Evolutionary conservation across 352 stramenopile species (phyloP), one percentile per base, ranked within the genome.

Genomic region (Globisporangium echinulatum): DNA sequence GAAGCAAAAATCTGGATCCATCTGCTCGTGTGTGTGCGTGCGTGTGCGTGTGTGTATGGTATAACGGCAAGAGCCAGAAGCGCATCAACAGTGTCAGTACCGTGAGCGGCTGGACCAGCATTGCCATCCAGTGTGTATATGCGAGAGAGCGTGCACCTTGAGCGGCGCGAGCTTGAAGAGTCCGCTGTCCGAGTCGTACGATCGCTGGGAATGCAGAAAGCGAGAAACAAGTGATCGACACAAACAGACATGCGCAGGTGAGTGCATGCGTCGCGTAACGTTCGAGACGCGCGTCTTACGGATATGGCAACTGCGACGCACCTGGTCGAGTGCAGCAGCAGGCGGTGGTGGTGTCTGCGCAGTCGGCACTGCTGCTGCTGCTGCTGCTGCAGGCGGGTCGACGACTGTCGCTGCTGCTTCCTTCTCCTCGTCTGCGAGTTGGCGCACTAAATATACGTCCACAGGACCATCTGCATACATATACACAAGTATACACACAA

Each of bases 361-460:
- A 53, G 69, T 57, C 49, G 56, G 57, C 7, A 62, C 49, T 5
- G 62, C 44, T 42, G 48, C 50, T 15, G 62, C 44, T 42, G 48
- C 50, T 15, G 36, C 54, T 38, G 43, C 13, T 25, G 52, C 52
- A 5, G 13, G 9, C 17, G n/a, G 10, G 5, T 50, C 54, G 15
- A 61, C 61, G 36, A 62, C 53, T 58, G 56, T 50, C 1, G 47
- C 60, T 38, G 37, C 55, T 49, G 46, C 8, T 8, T 67, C 63
- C 63, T 63, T 55, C 19, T 84, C 65, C 39, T 78, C 77, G 37
- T 82, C 73, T 50, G 64, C 38, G 13, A 74, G 61, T 54, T 80
- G 77, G 55, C 80, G 84, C 58, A 97, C 84, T 71, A 97, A 83
- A 74, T 94, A 96, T 8, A 97, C 86, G 67, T 97, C 89, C 38